Conservation (phyloP, 139 green algal species). For the Auxenochlorella pyrenoidosa region DNA sequence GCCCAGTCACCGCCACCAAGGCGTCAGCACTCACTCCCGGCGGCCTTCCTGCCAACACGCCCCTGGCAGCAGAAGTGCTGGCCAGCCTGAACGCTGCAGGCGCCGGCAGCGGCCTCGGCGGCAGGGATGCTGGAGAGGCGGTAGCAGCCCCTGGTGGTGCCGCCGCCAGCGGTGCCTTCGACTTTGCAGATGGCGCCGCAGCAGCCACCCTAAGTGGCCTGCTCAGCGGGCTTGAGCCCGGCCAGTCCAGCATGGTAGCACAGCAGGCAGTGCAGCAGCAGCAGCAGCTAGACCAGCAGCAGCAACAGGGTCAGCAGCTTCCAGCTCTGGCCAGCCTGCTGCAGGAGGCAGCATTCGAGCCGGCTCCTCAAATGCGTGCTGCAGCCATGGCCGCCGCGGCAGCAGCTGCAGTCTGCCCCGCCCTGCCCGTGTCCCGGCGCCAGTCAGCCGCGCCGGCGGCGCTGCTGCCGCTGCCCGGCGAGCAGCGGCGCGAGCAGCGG, state of each 20-base stretch:
- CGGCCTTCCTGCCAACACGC: conserved; percentile 38
- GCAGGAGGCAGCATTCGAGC: not conserved
- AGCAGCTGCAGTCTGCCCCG: not conserved
- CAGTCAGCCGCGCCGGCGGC: not conserved
- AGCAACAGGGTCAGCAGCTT: not conserved
- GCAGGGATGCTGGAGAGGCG: not conserved
- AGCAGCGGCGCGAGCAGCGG: not conserved
- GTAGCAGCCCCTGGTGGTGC: not conserved
- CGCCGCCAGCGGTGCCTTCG: not conserved
- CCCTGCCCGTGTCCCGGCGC: conserved; percentile 8
- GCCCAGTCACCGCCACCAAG: conserved; percentile 11
- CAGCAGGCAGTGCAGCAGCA: not conserved
- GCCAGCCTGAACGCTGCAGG: conserved; percentile 26
- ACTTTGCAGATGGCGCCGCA: not conserved
- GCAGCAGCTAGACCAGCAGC: not conserved
- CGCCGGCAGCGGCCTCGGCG: not conserved
- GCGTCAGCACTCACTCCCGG: not conserved
- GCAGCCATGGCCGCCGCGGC: conserved; percentile 33
- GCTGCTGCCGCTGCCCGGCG: not conserved
- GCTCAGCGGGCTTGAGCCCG: not conserved
- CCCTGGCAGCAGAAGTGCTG: conserved; percentile 45
- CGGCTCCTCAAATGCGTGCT: not conserved
- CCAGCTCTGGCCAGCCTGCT: conserved; percentile 2
- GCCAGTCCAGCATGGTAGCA: not conserved
- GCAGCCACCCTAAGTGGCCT: conserved; percentile 25